Evolutionary conservation across 1,139 yeast genomes (phyloP), one percentile per base, ranked within the genome.

Genomic region (Zygoascus sp.): DNA sequence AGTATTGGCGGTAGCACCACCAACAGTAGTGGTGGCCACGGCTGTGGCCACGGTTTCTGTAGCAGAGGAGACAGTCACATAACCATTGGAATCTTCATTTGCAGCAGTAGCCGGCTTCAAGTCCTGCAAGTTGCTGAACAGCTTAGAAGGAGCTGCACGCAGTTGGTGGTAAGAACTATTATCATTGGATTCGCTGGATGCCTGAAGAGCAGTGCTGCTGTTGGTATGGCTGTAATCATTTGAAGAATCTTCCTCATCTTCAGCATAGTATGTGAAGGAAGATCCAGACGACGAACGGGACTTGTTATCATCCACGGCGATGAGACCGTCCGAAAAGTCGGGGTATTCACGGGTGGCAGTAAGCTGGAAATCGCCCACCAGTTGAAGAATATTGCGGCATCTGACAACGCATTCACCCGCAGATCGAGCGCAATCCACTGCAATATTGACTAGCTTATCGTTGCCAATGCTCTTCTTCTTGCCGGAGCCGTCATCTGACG

Each of bases 321-420:
- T 76, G 45, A 83, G 69, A 1, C 88, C 90, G 45, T 71, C 66
- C 1, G 92, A 76, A 58, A 86, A 86, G 61, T 88, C 89, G 1
- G 92, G 87, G 59, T 86, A 87, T 25, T 80, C 73, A 55, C 94
- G 72, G 45, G 79, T 81, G 1, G 74, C 63, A 30, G 82, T 79
- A 47, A 88, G 68, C 58, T 77, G 79, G 64, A 86, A 85, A 60
- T 87, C 94, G 20, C 94, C 90, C 19, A 83, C 77, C 35, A 77
- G 65, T 20, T 78, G 76, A 36, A 83, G 46, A 54, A 69, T 65
- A 66, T 74, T 65, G 47, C 69, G 65, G 50, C 81, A 76, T 28
- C 75, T 70, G 1, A 68, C 69, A 15, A 75, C 68, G 52, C 71
- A 67, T 42, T 63, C 67, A 8, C 64, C 62, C 3, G 70, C 66